A percentile compares a stretch with the other conserved stretches of the same genome.
These are phyloP conservation scores for Leptodontidium sp. DNA, from an alignment of 2,329 filamentous ascomycete genomes.

Conservation along the genomic window DNA sequence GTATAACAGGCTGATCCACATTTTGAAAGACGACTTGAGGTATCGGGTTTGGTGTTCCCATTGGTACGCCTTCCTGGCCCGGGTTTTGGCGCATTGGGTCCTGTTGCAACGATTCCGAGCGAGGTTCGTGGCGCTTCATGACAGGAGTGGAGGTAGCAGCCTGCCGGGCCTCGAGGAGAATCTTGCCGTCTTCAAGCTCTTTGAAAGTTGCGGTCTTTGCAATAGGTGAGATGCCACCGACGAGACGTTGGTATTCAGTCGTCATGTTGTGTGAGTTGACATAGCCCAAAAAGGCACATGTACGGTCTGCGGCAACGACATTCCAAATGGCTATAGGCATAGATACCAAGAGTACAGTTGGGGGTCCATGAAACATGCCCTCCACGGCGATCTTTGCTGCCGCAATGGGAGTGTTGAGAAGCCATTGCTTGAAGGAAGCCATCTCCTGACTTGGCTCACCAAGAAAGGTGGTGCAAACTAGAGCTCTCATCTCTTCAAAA, in stretches of 20 bases:
- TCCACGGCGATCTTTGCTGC: conserved; percentile 68
- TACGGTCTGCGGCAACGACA: conserved; percentile 70
- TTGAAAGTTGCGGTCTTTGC: conserved; percentile 55
- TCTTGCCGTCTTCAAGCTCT: conserved; percentile 64
- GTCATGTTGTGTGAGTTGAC: conserved; percentile 74
- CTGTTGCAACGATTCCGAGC: conserved; percentile 35
- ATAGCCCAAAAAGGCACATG: conserved; percentile 71
- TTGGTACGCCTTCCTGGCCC: conserved; percentile 39
- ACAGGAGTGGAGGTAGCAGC: conserved; percentile 47
- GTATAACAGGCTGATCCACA: conserved; percentile 35
- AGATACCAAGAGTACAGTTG: conserved; percentile 71
- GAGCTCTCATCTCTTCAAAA: conserved; percentile 68
- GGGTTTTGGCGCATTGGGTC: conserved; percentile 34
- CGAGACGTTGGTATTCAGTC: conserved; percentile 66
- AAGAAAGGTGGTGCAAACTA: conserved; percentile 73
- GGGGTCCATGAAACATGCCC: conserved; percentile 73
- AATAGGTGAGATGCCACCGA: conserved; percentile 55
- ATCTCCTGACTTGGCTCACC: conserved; percentile 71
- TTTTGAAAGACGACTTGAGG: conserved; percentile 43
- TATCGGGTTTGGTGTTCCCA: conserved; percentile 40
- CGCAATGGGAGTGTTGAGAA: conserved; percentile 64
- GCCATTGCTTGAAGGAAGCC: conserved; percentile 71
- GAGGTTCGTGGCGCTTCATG: conserved; percentile 54
- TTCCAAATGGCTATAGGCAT: conserved; percentile 72
- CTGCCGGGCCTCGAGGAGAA: conserved; percentile 56